Evolutionary conservation across 1,284 basidiomycete species (phyloP), one percentile per base, ranked within the genome.

Genomic region (Ganoderma resinaceum): DNA sequence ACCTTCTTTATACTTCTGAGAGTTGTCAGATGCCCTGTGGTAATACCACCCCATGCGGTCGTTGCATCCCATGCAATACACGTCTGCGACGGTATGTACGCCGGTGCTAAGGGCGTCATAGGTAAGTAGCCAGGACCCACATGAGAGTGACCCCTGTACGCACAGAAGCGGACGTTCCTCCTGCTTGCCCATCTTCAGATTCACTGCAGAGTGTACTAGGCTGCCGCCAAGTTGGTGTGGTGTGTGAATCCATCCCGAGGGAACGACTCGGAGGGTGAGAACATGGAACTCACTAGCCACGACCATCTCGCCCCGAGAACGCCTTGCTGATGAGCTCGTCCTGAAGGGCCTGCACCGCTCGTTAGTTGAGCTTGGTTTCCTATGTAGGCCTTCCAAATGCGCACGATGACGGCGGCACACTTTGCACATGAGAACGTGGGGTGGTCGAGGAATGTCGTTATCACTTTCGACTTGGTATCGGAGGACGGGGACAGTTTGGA

Each of bases 1-100:
- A 89, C 94, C 92, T 87, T 96, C 95, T 78, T 96, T 96, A 77
- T 96, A 96, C 77, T 92, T 94, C 86, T 96, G 95, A 8, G 88
- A 85, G 37, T 83, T 82, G 73, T 96, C 93, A 1, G 89, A 87
- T 8, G 95, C 94, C 75, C 91, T 92, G 76, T 94, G 87, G 73
- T 96, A 96, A 75, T 85, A 94, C 94, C 94, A 96, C 0, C 95
- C 95, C 3, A 96, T 73, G 29, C 91, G 87, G 20, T 91, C 90
- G 67, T 90, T 89, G 79, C 94, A 96, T 0, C 92, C 93, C 43
- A 91, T 70, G 76, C 94, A 95, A 76, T 85, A 91, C 0, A 91
- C 87, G 75, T 95, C 94, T 16, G 91, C 91, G 9, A 95, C 94
- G 0, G 91, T 92, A 74, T 96, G 94, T 11, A 93, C 86, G 2